phyloP scores from a whole-genome alignment of 176 grass and related monocot genomes.

The Metroxylon sagu region DNA sequence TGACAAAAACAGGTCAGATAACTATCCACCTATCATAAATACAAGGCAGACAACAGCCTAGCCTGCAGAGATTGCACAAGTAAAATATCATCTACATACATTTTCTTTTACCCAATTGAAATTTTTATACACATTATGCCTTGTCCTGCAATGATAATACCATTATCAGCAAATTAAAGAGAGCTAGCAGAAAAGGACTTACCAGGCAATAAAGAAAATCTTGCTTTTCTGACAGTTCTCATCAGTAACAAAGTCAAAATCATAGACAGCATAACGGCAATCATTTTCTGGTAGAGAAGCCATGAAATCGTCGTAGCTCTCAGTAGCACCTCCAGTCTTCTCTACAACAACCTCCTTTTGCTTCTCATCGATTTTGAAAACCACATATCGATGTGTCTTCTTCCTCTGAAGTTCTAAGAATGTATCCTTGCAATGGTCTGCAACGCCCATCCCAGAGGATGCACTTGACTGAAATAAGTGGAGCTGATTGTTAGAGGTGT shows the following conservation, averaged over 20 bases:
- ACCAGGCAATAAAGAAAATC: constrained; percentile 99
- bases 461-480: constrained; percentile 60
- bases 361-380: constrained; percentile 94
- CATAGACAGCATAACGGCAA: constrained; percentile 90
- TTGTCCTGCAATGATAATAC: too few relatives aligned
- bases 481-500: too few relatives aligned
- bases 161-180: not conserved
- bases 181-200: constrained; percentile 14
- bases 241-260: constrained; percentile 94
- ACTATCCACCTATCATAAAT: too few relatives aligned
- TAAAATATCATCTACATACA: too few relatives aligned
- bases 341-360: constrained; percentile 81
- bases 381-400: constrained; percentile 80
- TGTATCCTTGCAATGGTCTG: constrained; percentile 53
- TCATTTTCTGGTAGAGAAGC: constrained; percentile 92
- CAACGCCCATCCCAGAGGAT: constrained; percentile 71
- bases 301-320: constrained; percentile 94
- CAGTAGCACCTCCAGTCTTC: constrained; percentile 78
- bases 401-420: constrained; percentile 76
- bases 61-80: too few relatives aligned
- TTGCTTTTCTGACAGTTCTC: constrained; percentile 99
- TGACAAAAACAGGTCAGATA: too few relatives aligned
- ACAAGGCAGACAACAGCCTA: too few relatives aligned
- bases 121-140: too few relatives aligned
- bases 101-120: too few relatives aligned